A percentile compares a stretch with the other conserved stretches of the same genome.
Evolutionary conservation across 176 grass and related monocot species (phyloP).

Genomic region (Aegilops speltoides): DNA sequence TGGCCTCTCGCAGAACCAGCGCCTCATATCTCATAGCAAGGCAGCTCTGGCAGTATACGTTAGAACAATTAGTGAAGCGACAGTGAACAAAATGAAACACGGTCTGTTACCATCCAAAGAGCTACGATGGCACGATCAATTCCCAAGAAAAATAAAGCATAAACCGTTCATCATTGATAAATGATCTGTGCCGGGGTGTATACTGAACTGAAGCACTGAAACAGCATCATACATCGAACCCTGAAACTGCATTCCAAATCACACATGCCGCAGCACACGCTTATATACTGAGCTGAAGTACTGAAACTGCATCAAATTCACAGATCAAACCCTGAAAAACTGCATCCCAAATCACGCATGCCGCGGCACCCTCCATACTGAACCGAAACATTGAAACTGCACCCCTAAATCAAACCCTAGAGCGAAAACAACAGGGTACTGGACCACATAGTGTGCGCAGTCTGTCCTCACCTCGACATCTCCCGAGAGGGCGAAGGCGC

Average conservation of each 20-base stretch:
- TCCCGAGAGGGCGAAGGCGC: constrained; percentile 57
- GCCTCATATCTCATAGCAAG: constrained; percentile 79
- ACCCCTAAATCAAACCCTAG: neutral
- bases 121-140: neutral
- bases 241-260: neutral
- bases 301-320: neutral
- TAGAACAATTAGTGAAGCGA: neutral
- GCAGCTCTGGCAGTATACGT: constrained; percentile 50
- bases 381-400: neutral
- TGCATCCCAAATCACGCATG: neutral
- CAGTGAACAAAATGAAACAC: neutral
- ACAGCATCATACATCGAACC: neutral
- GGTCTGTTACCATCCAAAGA: neutral
- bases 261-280: neutral
- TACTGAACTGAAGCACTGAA: constrained; percentile 2
- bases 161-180: neutral
- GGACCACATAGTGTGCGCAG: neutral
- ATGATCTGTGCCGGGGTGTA: neutral
- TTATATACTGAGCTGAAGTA: neutral
- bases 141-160: neutral
- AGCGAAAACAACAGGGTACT: neutral
- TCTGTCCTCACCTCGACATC: constrained; percentile 61
- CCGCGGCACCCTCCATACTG: neutral
- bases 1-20: constrained; percentile 52
- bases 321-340: neutral